Evolutionary conservation across 257 asterid genomes (phyloP).

Genomic region (Lycium barbarum): DNA sequence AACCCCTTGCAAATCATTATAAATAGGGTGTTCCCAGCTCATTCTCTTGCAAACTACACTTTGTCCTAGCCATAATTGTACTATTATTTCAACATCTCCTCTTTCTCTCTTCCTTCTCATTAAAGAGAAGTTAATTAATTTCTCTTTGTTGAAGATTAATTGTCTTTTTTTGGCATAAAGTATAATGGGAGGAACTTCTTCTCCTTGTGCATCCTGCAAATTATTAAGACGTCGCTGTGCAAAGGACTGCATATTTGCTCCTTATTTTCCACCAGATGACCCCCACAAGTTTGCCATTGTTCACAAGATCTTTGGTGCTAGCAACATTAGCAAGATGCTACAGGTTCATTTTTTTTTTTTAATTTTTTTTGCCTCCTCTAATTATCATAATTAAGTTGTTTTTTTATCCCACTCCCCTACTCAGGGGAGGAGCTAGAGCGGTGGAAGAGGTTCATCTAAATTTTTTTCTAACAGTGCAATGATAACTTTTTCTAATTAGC

Average conservation of each 20-base stretch:
- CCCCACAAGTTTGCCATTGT: conserved; percentile 30
- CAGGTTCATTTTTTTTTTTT: not conserved
- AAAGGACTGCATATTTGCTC: conserved; percentile 29
- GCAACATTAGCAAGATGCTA: conserved; percentile 25
- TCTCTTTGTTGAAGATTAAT: not conserved
- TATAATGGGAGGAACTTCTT: conserved; percentile 64
- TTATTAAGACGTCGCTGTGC: conserved; percentile 26
- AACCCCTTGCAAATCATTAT: conserved; percentile 30
- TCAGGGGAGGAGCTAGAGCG: no score
- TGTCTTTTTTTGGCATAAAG: no score
- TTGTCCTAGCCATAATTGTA: not conserved
- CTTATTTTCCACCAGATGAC: conserved; percentile 26
- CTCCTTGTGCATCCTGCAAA: conserved; percentile 31
- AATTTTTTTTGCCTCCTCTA: not conserved
- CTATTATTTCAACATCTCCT: not conserved
- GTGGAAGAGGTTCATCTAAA: no score
- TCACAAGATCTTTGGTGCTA: conserved; percentile 31
- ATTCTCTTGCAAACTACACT: conserved; percentile 38
- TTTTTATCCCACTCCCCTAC: no score
- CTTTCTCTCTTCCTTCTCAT: not conserved
- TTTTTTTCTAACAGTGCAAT: no score
- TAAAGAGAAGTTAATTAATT: not conserved
- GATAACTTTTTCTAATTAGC: no score
- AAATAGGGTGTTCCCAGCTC: conserved; percentile 37
- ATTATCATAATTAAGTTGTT: no score